Conservation (phyloP, 805 yeast genomes). For the Suhomyces emberorum region DNA sequence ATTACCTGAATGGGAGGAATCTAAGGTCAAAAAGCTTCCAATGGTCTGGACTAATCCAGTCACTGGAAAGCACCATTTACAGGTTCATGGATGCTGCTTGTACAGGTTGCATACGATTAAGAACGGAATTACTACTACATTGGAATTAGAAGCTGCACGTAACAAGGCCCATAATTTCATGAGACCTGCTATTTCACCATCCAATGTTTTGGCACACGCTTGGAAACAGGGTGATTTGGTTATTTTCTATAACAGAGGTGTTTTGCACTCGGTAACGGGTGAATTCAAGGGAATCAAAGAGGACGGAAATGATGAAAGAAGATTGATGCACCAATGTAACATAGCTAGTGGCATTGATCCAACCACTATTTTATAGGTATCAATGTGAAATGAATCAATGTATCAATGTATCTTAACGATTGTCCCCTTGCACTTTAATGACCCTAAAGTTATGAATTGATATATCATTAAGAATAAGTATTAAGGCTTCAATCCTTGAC, state of each 20-base stretch:
- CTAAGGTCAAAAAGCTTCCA: conserved; percentile 74
- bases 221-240: conserved; percentile 86
- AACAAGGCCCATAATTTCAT: conserved; percentile 65
- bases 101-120: conserved; percentile 54
- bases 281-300: conserved; percentile 56
- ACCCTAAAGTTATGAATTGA: too few species aligned
- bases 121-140: conserved; percentile 46
- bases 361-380: conserved; percentile 7
- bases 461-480: too few species aligned
- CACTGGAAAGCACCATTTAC: conserved; percentile 77
- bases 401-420: too few species aligned
- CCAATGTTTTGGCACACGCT: conserved; percentile 71
- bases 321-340: conserved; percentile 93
- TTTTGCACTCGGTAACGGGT: conserved; percentile 90
- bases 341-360: conserved; percentile 83
- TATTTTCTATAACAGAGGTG: conserved; percentile 83
- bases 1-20: conserved; percentile 80
- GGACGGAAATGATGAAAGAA: conserved; percentile 62
- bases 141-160: conserved; percentile 72
- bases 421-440: too few species aligned
- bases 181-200: conserved; percentile 83
- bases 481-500: too few species aligned
- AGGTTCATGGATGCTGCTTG: conserved; percentile 86
- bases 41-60: conserved; percentile 92
- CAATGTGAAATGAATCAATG: too few species aligned